Evolutionary conservation across 805 yeast species (phyloP).

Genomic region (Candida cerambycidarum): DNA sequence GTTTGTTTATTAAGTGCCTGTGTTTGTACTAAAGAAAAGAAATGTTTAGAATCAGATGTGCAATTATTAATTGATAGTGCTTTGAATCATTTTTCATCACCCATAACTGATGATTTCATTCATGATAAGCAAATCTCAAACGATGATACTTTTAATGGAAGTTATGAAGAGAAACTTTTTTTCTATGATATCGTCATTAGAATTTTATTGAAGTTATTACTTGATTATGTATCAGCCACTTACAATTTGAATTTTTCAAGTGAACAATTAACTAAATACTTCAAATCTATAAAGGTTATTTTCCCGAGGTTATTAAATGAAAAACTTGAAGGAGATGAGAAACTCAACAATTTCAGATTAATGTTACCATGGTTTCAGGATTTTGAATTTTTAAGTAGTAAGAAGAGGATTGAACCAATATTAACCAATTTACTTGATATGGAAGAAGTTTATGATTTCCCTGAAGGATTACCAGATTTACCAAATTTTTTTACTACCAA

Average conservation of each 20-base stretch:
- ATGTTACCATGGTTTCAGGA: conserved; percentile 4
- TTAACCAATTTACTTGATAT: conserved; percentile 10
- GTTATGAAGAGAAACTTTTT: conserved; percentile 14
- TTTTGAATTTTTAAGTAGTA: not conserved
- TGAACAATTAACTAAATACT: conserved; percentile 18
- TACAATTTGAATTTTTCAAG: conserved; percentile 14
- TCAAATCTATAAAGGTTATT: conserved; percentile 16
- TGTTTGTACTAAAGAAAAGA: conserved; percentile 19
- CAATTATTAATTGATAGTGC: conserved; percentile 22
- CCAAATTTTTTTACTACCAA: conserved; percentile 18
- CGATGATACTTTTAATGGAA: conserved; percentile 3
- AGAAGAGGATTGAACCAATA: conserved; percentile 7
- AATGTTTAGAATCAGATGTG: conserved; percentile 20
- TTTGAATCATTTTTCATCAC: conserved; percentile 4
- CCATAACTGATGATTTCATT: not conserved
- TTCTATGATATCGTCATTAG: conserved; percentile 21
- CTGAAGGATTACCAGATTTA: conserved; percentile 10
- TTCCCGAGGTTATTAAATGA: conserved; percentile 20
- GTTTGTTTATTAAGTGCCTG: conserved; percentile 23
- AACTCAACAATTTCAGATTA: conserved; percentile 1
- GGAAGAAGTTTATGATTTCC: not conserved
- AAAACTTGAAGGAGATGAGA: not conserved
- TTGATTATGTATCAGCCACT: conserved; percentile 16
- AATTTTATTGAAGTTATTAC: conserved; percentile 23
- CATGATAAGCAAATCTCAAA: not conserved